A percentile compares a stretch with the other conserved stretches of the same genome.
phyloP scores from a whole-genome alignment of 352 stramenopile genomes.

The Phytophthora cactorum region DNA sequence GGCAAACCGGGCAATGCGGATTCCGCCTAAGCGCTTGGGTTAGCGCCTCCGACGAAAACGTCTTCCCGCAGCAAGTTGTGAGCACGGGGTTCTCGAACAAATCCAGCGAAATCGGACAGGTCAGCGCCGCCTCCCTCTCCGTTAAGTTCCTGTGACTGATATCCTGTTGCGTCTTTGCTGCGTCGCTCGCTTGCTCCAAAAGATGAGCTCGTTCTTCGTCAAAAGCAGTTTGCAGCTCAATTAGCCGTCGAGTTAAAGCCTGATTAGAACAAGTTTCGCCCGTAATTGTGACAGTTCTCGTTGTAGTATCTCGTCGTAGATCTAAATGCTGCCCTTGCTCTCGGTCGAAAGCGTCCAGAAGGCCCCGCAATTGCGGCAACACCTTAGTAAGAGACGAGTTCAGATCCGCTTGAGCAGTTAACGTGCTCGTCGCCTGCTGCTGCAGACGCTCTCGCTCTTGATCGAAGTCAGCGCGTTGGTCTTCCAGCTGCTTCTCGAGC shows the following conservation, averaged over 20 bases:
- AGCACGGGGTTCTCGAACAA: conserved; percentile 33
- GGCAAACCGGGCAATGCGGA: conserved; percentile 25
- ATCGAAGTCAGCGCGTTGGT: conserved; percentile 14
- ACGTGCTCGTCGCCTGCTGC: conserved; percentile 7
- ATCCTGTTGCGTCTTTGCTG: conserved; percentile 7
- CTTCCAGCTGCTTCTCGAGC: conserved; percentile 19
- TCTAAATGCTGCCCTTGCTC: conserved; percentile 13
- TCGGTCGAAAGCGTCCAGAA: conserved; percentile 20
- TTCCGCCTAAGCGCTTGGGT: conserved; percentile 13
- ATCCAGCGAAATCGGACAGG: conserved; percentile 35
- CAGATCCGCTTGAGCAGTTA: conserved; percentile 12
- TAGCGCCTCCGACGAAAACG: conserved; percentile 24
- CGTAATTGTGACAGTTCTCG: conserved; percentile 1
- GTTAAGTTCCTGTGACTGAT: conserved; percentile 10
- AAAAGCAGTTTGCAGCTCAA: conserved; percentile 12
- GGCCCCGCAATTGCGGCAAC: conserved; percentile 16
- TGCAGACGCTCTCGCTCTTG: conserved; percentile 16
- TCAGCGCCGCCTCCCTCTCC: conserved; percentile 23
- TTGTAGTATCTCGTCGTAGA: neutral
- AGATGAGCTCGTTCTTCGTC: conserved; percentile 22
- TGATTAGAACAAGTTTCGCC: neutral
- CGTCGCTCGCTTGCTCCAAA: conserved; percentile 22
- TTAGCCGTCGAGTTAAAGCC: conserved; percentile 8
- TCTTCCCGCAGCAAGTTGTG: conserved; percentile 34
- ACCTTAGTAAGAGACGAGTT: conserved; percentile 12